phyloP scores from a whole-genome alignment of 1,284 basidiomycete species.

The Ganoderma lucidum region DNA sequence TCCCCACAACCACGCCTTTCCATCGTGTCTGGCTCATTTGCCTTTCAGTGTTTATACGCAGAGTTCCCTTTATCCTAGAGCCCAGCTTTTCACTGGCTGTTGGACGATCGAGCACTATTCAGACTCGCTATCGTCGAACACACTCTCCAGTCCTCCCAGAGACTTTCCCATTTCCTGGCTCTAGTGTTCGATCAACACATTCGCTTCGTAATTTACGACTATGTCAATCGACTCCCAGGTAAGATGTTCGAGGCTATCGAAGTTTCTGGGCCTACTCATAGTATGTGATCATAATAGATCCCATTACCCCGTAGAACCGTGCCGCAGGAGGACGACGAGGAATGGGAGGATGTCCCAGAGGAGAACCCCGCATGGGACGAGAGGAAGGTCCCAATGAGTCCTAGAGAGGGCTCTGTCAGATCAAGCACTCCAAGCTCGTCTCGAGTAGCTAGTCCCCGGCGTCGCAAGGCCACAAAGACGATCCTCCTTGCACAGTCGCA shows the following conservation, averaged over 20 bases:
- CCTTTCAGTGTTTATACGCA: background rate
- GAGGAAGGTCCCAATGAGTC: background rate
- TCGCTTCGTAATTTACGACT: background rate
- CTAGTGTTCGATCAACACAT: background rate
- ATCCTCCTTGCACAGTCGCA: constrained; percentile 29
- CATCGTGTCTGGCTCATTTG: background rate
- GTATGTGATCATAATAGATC: background rate
- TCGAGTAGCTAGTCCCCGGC: constrained; percentile 15
- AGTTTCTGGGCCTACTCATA: background rate
- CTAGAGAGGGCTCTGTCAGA: constrained; percentile 5
- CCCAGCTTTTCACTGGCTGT: background rate
- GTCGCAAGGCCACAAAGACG: constrained; percentile 32
- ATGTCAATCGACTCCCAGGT: constrained; percentile 2
- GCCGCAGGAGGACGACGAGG: constrained; percentile 16
- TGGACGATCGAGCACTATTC: background rate
- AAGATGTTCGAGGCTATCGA: background rate
- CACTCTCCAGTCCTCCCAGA: no score
- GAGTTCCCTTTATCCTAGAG: background rate
- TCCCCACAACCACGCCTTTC: background rate
- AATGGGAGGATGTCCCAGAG: constrained; percentile 36
- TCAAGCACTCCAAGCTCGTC: constrained; percentile 3
- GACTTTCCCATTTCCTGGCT: background rate
- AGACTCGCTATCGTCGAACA: background rate
- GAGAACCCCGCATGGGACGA: constrained; percentile 1
- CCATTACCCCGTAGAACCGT: background rate